A percentile compares a stretch with the other conserved stretches of the same genome.
phyloP scores from a whole-genome alignment of 1,139 yeast genomes.

The Saccharomyces hybrid region DNA sequence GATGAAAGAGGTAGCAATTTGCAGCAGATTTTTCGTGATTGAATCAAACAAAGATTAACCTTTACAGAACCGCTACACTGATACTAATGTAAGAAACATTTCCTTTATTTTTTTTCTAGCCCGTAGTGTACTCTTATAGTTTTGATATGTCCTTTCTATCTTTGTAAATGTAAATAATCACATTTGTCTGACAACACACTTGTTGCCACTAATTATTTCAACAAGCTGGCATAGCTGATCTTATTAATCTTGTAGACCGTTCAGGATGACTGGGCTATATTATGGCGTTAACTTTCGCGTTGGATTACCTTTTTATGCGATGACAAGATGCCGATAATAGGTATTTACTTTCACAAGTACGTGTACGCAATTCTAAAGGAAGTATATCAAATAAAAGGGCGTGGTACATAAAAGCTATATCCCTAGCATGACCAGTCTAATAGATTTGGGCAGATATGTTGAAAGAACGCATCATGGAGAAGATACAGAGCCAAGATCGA shows the following conservation, averaged over 20 bases:
- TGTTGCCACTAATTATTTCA: neutral
- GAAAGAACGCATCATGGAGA: neutral
- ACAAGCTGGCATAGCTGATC: neutral
- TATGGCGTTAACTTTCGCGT: neutral
- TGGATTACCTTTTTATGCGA: neutral
- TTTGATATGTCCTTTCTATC: neutral
- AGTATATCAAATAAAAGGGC: neutral
- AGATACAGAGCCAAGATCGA: conserved; percentile 2
- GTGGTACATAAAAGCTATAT: neutral
- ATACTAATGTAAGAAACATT: conserved; percentile 2
- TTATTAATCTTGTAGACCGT: neutral
- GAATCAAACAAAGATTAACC: conserved; percentile 10
- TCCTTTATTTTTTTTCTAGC: neutral
- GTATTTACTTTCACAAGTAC: neutral
- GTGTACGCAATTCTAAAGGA: neutral
- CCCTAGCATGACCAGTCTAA: neutral
- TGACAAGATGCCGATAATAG: neutral
- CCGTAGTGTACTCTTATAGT: neutral
- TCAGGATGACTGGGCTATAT: neutral
- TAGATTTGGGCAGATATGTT: neutral
- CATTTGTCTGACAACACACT: neutral
- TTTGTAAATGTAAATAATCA: neutral
- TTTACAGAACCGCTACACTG: conserved; percentile 31
- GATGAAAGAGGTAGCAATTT: conserved; percentile 6
- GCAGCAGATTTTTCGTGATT: conserved; percentile 6